These are phyloP conservation scores for Leccinum olivaceoglutinosum DNA, from an alignment of 1,284 basidiomycete genomes.

Conservation along the genomic window DNA sequence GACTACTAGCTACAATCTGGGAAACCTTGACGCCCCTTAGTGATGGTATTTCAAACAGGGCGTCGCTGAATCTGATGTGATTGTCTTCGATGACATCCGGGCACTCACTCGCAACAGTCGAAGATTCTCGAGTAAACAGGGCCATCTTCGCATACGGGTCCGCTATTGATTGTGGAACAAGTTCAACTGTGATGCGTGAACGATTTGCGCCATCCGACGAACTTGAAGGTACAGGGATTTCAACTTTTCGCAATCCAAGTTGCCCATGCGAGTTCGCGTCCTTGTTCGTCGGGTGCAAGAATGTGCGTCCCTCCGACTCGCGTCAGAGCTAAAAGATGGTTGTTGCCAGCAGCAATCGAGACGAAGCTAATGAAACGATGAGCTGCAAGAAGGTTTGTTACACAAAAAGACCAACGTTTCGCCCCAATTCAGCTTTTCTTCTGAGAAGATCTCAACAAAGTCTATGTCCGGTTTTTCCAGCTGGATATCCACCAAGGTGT, in stretches of 20 bases:
- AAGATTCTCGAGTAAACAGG: slow-evolving; percentile 28
- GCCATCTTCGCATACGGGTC: slow-evolving; percentile 47
- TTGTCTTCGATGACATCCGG: slow-evolving; percentile 37
- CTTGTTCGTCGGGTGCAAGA: slow-evolving; percentile 72
- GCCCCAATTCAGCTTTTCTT: slow-evolving; percentile 42
- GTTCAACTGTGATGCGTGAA: slow-evolving; percentile 44
- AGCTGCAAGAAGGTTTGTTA: slow-evolving; percentile 4
- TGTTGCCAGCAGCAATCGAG: slow-evolving; percentile 68
- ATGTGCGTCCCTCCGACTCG: slow-evolving; percentile 68
- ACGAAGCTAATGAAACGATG: slow-evolving; percentile 47
- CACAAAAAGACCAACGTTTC: slow-evolving; percentile 43
- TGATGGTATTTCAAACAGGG: slow-evolving; percentile 77
- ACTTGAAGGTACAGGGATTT: slow-evolving; percentile 39
- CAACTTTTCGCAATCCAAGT: slow-evolving; percentile 70
- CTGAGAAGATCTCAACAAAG: slow-evolving; percentile 47
- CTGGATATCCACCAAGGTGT: slow-evolving; percentile 50
- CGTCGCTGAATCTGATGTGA: slow-evolving; percentile 67
- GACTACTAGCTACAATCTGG: slow-evolving; percentile 72
- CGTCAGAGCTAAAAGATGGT: slow-evolving; percentile 85
- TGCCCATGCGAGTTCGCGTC: slow-evolving; percentile 85
- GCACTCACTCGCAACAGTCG: slow-evolving; percentile 28
- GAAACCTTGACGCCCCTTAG: slow-evolving; percentile 60
- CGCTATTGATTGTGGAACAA: slow-evolving; percentile 51
- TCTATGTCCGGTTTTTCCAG: slow-evolving; percentile 47
- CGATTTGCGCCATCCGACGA: slow-evolving; percentile 21